A percentile compares a stretch with the other conserved stretches of the same genome.
Conservation (phyloP, 2,329 filamentous ascomycete genomes). For the Neoascochyta sp. region DNA sequence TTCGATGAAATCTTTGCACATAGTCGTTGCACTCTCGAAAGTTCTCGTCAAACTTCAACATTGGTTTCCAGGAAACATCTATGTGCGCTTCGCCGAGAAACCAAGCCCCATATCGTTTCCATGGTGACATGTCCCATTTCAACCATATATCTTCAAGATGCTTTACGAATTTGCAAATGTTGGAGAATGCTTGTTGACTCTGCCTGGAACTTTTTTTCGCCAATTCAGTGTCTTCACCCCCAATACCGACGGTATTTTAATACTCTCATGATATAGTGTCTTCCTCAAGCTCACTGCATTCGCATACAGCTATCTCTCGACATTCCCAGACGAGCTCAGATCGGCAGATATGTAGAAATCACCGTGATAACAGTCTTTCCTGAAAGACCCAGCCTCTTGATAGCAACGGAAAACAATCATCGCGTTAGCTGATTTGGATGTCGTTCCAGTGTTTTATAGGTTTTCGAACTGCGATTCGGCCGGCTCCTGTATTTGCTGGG, state of each 20-base stretch:
- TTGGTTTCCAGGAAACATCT: not conserved
- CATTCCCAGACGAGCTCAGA: constrained; percentile 19
- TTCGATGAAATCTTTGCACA: constrained; percentile 9
- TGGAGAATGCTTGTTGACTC: too few species aligned
- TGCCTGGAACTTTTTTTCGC: too few species aligned
- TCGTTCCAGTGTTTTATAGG: constrained; percentile 6
- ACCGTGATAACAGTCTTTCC: constrained; percentile 13
- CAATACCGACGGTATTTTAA: too few species aligned
- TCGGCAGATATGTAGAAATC: constrained; percentile 13
- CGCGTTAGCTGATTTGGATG: not conserved
- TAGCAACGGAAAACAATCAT: constrained; percentile 6
- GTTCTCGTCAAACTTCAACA: not conserved
- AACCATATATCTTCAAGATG: too few species aligned
- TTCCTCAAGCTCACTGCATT: constrained; percentile 11
- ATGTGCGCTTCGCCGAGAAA: too few species aligned
- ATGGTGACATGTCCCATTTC: too few species aligned
- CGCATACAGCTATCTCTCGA: constrained; percentile 8
- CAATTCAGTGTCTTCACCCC: not conserved
- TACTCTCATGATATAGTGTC: too few species aligned
- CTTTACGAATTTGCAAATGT: too few species aligned
- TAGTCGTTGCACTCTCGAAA: constrained; percentile 7
- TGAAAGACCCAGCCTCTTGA: constrained; percentile 14
- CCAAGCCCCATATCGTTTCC: too few species aligned
- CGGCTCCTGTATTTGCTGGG: constrained; percentile 4
- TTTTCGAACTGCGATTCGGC: constrained; percentile 7